Evolutionary conservation across 2,329 filamentous ascomycete genomes (phyloP).

Genomic region (Aspergillus brunneoviolaceus): DNA sequence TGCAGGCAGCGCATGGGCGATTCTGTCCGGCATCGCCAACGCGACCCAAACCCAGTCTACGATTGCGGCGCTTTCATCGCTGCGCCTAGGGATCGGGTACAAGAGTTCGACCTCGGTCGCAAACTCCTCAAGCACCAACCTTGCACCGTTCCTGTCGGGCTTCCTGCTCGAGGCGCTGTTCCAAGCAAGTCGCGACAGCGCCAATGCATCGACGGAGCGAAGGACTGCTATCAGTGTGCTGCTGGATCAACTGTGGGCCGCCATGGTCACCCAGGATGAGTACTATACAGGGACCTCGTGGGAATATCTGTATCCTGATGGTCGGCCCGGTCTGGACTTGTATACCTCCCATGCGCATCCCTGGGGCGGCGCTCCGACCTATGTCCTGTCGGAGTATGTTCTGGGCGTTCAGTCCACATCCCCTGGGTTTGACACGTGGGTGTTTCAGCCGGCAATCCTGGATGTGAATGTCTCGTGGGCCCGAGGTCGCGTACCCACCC

Average conservation of each 20-base stretch:
- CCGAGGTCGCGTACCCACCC: conserved; percentile 5
- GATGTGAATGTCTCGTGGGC: conserved; percentile 5
- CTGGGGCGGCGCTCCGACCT: conserved; percentile 49
- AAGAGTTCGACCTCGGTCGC: conserved; percentile 29
- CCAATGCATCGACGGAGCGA: conserved; percentile 21
- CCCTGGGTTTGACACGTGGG: conserved; percentile 4
- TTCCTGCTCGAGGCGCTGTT: conserved; percentile 45
- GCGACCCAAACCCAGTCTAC: conserved; percentile 27
- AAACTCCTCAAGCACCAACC: conserved; percentile 21
- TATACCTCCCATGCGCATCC: conserved; percentile 48
- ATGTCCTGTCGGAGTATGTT: conserved; percentile 40
- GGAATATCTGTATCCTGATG: conserved; percentile 46
- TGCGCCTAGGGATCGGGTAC: conserved; percentile 39
- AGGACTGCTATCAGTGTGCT: conserved; percentile 28
- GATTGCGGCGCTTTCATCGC: conserved; percentile 30
- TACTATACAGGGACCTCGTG: conserved; percentile 45
- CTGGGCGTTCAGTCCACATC: conserved; percentile 6
- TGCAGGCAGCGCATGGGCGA: conserved; percentile 9
- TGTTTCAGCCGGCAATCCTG: conserved; percentile 3
- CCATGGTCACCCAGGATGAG: conserved; percentile 41
- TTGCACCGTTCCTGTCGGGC: conserved; percentile 50
- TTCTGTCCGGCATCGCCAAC: conserved; percentile 27
- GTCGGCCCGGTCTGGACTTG: conserved; percentile 41
- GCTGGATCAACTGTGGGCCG: conserved; percentile 42
- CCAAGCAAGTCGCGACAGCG: neutral